phyloP scores from a whole-genome alignment of 352 stramenopile species.

The Paralagenidium karlingii region DNA sequence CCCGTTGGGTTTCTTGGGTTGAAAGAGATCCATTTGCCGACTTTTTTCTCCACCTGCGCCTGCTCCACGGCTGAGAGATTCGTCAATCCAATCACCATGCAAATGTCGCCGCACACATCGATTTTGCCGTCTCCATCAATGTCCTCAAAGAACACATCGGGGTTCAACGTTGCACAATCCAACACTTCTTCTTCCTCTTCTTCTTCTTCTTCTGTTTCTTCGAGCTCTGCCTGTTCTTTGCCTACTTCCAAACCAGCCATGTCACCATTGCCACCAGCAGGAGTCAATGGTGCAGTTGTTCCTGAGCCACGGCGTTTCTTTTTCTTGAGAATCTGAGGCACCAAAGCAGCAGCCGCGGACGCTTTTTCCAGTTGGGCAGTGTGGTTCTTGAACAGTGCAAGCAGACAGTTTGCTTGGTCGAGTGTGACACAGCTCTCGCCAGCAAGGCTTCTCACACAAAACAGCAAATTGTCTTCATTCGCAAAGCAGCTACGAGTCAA shows the following conservation, averaged over 20 bases:
- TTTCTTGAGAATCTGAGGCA: slow-evolving; percentile 38
- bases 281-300: slow-evolving; percentile 2
- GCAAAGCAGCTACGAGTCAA: slow-evolving; percentile 34
- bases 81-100: slow-evolving; percentile 52
- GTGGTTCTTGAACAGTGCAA: slow-evolving; percentile 43
- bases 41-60: slow-evolving; percentile 46
- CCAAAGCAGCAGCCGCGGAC: slow-evolving; percentile 36
- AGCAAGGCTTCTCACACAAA: slow-evolving; percentile 43
- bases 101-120: slow-evolving; percentile 68
- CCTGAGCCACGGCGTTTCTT: slow-evolving; percentile 2
- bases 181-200: slow-evolving; percentile 18
- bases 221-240: too few relatives aligned
- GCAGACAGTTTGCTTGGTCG: slow-evolving; percentile 33
- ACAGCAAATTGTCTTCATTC: slow-evolving; percentile 34
- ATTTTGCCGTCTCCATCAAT: slow-evolving; percentile 73
- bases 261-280: slow-evolving; percentile 1
- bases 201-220: too few relatives aligned
- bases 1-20: slow-evolving; percentile 59
- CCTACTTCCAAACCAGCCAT: neutral
- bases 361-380: slow-evolving; percentile 64
- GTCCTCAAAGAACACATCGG: slow-evolving; percentile 62
- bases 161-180: slow-evolving; percentile 45
- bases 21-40: slow-evolving; percentile 72
- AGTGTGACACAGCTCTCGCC: slow-evolving; percentile 51
- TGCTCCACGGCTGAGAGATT: slow-evolving; percentile 57